Conservation (phyloP, 805 yeast species). For the Starmerella gropengiesseri region DNA sequence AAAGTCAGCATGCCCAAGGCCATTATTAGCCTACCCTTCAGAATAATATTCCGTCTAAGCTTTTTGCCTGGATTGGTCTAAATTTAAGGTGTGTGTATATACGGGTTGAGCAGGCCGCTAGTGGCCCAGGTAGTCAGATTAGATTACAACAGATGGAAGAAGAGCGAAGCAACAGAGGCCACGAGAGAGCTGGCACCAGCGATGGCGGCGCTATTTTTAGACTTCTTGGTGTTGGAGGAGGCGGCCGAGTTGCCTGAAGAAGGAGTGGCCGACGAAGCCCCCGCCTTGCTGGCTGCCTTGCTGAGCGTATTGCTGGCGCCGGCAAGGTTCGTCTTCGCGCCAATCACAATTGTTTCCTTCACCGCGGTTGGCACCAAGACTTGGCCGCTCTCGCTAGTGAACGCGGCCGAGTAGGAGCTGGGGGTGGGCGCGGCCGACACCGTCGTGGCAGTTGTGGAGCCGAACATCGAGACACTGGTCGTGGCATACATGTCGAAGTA, state of each 20-base stretch:
- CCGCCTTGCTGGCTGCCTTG: neutral
- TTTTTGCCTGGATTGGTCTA: no score
- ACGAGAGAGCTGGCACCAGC: neutral
- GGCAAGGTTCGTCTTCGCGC: slow-evolving; percentile 1
- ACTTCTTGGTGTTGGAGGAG: neutral
- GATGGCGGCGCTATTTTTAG: neutral
- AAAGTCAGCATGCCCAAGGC: no score
- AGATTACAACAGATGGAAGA: neutral
- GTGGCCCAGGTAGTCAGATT: no score
- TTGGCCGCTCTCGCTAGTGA: neutral
- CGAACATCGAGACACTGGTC: neutral
- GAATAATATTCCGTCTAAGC: no score
- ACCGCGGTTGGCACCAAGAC: neutral
- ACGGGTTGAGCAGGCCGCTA: no score
- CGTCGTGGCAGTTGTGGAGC: neutral
- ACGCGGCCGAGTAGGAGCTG: neutral
- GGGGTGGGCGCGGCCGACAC: neutral
- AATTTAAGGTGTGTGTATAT: no score
- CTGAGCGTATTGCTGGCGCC: no score
- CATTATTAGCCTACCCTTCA: no score
- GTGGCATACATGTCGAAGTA: no score
- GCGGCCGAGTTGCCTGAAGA: no score
- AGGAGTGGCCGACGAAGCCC: neutral
- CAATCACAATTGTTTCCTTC: neutral
- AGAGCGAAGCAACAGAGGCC: neutral